These are phyloP conservation scores for Phialophora macrospora DNA, from an alignment of 2,329 filamentous ascomycete genomes.

Conservation along the genomic window DNA sequence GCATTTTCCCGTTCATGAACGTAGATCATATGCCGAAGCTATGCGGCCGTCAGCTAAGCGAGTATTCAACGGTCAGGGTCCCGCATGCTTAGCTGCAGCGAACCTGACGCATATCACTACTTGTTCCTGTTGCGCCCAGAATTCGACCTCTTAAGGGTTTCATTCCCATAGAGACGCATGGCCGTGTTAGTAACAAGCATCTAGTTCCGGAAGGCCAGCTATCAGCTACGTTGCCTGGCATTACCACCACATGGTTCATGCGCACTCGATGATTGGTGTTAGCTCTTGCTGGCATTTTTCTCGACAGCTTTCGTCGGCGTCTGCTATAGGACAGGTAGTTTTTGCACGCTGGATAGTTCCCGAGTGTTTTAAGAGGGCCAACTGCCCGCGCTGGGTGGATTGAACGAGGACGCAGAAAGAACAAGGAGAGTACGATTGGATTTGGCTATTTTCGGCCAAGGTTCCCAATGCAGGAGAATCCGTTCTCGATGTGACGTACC, in stretches of 20 bases:
- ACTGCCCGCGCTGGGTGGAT: not conserved
- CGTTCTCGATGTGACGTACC: not conserved
- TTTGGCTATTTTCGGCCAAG: not conserved
- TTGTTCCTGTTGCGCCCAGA: constrained; percentile 5
- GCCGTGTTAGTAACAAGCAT: not conserved
- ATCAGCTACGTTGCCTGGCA: not conserved
- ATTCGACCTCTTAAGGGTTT: not conserved
- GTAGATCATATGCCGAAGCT: constrained; percentile 11
- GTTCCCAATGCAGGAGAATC: not conserved
- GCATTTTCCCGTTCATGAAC: not conserved
- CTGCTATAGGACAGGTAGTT: not conserved
- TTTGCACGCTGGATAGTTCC: not conserved
- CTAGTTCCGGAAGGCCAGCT: not conserved
- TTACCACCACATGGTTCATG: constrained; percentile 7
- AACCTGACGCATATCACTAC: constrained; percentile 2
- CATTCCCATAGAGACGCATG: not conserved
- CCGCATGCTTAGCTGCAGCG: constrained; percentile 3
- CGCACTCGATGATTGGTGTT: constrained; percentile 8
- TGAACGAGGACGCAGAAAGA: not conserved
- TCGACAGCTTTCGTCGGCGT: not conserved
- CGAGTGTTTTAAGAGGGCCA: not conserved
- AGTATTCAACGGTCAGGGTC: constrained; percentile 8
- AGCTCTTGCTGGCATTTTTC: not conserved
- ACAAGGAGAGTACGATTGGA: not conserved
- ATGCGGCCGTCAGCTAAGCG: not conserved